A percentile compares a stretch with the other conserved stretches of the same genome.
phyloP scores from a whole-genome alignment of 2,329 filamentous ascomycete genomes.

The Ophiostoma sp. region DNA sequence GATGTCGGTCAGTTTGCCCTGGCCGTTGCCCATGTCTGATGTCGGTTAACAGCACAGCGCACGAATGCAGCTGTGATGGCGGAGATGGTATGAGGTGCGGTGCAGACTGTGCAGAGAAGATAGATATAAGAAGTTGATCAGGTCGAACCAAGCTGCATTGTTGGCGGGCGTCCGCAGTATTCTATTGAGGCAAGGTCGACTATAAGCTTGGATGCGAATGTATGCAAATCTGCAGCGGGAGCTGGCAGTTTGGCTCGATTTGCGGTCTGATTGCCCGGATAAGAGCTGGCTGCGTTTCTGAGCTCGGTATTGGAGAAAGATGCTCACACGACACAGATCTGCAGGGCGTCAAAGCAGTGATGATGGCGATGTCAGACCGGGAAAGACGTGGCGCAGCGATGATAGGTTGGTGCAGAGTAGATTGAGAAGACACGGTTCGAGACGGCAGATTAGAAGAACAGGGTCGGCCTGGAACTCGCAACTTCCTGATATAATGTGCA shows the following conservation, averaged over 20 bases:
- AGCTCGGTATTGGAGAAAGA: neutral
- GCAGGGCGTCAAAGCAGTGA: neutral
- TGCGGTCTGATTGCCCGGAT: neutral
- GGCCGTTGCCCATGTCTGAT: conserved; percentile 77
- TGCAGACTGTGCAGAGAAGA: neutral
- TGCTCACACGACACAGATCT: neutral
- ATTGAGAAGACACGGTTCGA: neutral
- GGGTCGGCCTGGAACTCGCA: neutral
- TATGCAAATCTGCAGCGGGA: neutral
- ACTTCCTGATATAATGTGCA: neutral
- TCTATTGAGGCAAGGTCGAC: neutral
- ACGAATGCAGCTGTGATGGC: neutral
- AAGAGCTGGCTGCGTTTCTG: neutral
- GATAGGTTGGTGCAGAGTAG: neutral
- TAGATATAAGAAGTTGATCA: neutral
- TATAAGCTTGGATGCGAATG: neutral
- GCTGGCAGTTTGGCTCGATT: neutral
- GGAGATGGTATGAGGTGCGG: neutral
- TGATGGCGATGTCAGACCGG: neutral
- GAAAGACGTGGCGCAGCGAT: neutral
- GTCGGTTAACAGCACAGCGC: neutral
- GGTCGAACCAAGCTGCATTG: conserved; percentile 17
- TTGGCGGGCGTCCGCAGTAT: neutral
- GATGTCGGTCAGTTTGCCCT: conserved; percentile 87
- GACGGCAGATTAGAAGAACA: neutral